phyloP scores from a whole-genome alignment of 2,329 filamentous ascomycete genomes.

The Ceratocystis harringtonii region DNA sequence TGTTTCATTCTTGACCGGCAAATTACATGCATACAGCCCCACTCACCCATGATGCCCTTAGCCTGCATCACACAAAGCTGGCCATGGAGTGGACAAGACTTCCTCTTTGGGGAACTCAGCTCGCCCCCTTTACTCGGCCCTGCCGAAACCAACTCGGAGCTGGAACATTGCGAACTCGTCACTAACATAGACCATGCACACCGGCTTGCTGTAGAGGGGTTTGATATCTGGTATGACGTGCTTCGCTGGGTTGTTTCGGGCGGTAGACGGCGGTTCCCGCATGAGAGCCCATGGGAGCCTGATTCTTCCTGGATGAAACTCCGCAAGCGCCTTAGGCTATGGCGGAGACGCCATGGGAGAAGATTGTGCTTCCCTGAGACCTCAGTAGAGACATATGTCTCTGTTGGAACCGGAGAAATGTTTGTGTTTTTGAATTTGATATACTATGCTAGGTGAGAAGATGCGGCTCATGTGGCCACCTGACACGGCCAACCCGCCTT shows the following conservation, averaged over 20 bases:
- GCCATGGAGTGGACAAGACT: slow-evolving; percentile 25
- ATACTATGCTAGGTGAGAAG: slow-evolving; percentile 29
- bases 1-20: slow-evolving; percentile 33
- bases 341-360: slow-evolving; percentile 26
- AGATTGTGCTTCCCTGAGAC: slow-evolving; percentile 27
- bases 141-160: background rate
- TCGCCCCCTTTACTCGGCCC: slow-evolving; percentile 13
- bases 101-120: slow-evolving; percentile 25
- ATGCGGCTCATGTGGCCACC: background rate
- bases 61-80: slow-evolving; percentile 25
- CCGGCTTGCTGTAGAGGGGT: slow-evolving; percentile 25
- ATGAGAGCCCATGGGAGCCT: slow-evolving; percentile 27
- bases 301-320: slow-evolving; percentile 26
- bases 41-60: slow-evolving; percentile 26
- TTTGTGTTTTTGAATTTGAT: slow-evolving; percentile 31
- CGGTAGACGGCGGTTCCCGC: slow-evolving; percentile 29
- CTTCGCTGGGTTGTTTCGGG: slow-evolving; percentile 31
- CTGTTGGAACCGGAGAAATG: slow-evolving; percentile 28
- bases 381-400: slow-evolving; percentile 27
- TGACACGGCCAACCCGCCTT: background rate
- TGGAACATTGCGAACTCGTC: slow-evolving; percentile 14
- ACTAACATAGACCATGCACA: slow-evolving; percentile 22
- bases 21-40: slow-evolving; percentile 29
- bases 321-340: slow-evolving; percentile 23
- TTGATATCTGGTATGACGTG: slow-evolving; percentile 31